Base-by-base conservation (phyloP, 257 asterid genomes). In the Solanum chilense region DNA sequence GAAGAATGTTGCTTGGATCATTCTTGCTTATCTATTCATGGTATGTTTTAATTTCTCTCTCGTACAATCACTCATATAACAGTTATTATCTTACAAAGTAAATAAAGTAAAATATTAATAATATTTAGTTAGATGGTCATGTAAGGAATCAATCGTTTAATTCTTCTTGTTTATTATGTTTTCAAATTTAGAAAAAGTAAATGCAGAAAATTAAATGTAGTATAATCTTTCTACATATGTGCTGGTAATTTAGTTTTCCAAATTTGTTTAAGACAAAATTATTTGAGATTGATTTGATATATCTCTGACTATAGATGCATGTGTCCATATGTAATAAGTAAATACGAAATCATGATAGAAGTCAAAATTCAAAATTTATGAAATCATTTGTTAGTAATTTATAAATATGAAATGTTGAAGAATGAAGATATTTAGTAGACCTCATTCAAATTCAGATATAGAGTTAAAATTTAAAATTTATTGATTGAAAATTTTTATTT, bases 1-100 rank as follows among this genome's bases (percentile, higher is more conserved):
- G 89, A 47, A 91, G 1, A 94, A 91, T 86, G 90, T 87, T 77
- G 45, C 84, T 29, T 96, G 99, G 98, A 96, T 96, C 85, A 39
- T 95, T 37, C 68, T 92, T 87, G 99, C 99, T 81, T 96, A 96
- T 90, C 96, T 96, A 85, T 96, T 95, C 94, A 96, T 96, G 99
- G 99, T 96, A 90, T 31, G 44, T 80, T 37, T 8, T 49, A 5
- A 3, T 7, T 20, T 78, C 37, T n/a, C 27, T 21, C 29, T 60
- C 68, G 13, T 60, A 60, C 0, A 0, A 2, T 62, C 70, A 11
- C 6, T 68, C 3, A 68, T 13, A 6, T 68, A 68, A 60, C 10
- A 60, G 14, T 68, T 68, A 1, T 68, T 68, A 58, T 58, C n/a
- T 58, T 5, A 58, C 9, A 41, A 8, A 41, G 0, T 41, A 41